Evolutionary conservation across 1,284 basidiomycete genomes (phyloP), one percentile per base, ranked within the genome.

Genomic region (Neolentinus lepideus): DNA sequence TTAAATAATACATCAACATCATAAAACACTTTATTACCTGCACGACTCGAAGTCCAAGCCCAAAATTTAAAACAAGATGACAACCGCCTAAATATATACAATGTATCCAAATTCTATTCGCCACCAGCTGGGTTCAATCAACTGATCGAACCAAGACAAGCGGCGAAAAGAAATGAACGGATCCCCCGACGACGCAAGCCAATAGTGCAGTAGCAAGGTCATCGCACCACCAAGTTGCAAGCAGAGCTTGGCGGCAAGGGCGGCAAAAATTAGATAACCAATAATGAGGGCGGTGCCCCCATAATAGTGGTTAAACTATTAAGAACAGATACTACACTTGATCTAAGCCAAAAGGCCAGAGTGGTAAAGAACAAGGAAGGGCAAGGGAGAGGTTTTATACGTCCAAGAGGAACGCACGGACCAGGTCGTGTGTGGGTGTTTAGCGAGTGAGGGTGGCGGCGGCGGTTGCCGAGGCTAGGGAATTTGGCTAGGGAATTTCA

Each of bases 321-420:
- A 88, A 88, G 85, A 88, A 88, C 85, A 88, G 85, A 88, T 90
- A 90, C 90, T 91, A 92, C 89, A 92, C 89, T 91, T 92, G 88
- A 90, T 90, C 89, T 89, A 92, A 90, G 86, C 89, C 89, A 89
- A 90, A 88, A 87, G 90, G 89, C 85, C 90, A 91, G 84, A 92
- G 87, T 87, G 85, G 84, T 87, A 75, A 81, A 62, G 77, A 75
- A 60, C 52, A 8, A 6, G 16, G 11, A 25, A 12, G 16, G 22
- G n/a, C n/a, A n/a, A 14, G 4, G 47, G 47, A 29, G 27, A 4
- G 3, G 27, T 3, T 9, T 50, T 50, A 26, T 50, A 50, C 25
- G 25, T 6, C 24, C 9, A 6, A 8, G 47, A 50, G 22, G 14
- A 6, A 21, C 47, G 47, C 47, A 50, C 47, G 47, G 47, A 50